Conservation (phyloP, 768 basidiomycete genomes). For the Amanita phalloides region DNA sequence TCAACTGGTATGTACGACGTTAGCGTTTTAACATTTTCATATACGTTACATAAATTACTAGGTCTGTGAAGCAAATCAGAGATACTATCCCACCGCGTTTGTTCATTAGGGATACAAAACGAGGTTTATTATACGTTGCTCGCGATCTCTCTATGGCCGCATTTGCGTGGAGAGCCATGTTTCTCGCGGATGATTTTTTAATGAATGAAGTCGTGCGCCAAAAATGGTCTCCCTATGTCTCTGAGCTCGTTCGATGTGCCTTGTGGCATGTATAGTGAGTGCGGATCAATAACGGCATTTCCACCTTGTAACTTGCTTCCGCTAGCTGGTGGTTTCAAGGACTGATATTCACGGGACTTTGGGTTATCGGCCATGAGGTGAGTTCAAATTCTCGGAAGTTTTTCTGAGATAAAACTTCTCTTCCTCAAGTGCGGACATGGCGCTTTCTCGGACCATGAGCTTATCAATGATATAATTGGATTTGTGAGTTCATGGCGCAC, state of each 20-base stretch:
- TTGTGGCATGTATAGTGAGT: slow-evolving; percentile 39
- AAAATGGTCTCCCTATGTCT: slow-evolving; percentile 22
- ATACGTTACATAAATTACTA: slow-evolving; percentile 9
- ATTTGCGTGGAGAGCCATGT: slow-evolving; percentile 30
- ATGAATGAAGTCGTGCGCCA: slow-evolving; percentile 11
- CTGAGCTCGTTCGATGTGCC: slow-evolving; percentile 28
- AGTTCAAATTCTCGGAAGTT: slow-evolving; percentile 1
- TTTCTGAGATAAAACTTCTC: not conserved
- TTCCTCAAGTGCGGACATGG: slow-evolving; percentile 41
- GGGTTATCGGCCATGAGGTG: slow-evolving; percentile 53
- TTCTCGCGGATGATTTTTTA: slow-evolving; percentile 32
- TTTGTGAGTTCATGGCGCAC: slow-evolving; percentile 27
- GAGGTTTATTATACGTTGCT: slow-evolving; percentile 29
- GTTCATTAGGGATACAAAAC: slow-evolving; percentile 31
- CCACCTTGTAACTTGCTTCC: not conserved
- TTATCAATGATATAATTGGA: slow-evolving; percentile 38
- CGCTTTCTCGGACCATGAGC: slow-evolving; percentile 39
- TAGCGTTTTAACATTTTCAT: not conserved
- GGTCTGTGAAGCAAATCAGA: slow-evolving; percentile 40
- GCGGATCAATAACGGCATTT: not conserved
- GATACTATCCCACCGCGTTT: slow-evolving; percentile 34
- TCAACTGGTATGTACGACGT: slow-evolving; percentile 28
- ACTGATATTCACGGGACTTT: slow-evolving; percentile 45
- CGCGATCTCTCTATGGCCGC: slow-evolving; percentile 37
- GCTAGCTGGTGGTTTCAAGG: slow-evolving; percentile 53